phyloP scores from a whole-genome alignment of 257 asterid species.

The Nicotiana noctiflora region DNA sequence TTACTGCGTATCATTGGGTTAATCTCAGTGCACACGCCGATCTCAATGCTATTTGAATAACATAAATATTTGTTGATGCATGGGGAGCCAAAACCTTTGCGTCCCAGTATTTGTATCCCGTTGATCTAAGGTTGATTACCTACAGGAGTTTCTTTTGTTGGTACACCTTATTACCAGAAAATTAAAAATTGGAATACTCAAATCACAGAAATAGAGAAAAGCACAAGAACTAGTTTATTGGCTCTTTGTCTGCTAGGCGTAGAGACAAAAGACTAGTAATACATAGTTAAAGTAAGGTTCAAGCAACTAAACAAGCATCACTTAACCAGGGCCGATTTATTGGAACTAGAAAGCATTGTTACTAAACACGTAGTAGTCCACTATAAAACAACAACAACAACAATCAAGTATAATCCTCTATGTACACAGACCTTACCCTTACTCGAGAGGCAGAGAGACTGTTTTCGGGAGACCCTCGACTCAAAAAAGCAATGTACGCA shows the following conservation, averaged over 20 bases:
- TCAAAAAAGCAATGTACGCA: too few species aligned
- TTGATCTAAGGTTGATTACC: background rate
- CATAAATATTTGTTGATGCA: background rate
- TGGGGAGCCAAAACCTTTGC: background rate
- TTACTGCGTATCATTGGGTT: background rate
- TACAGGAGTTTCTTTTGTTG: background rate
- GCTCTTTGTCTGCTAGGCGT: background rate
- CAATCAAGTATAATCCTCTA: too few species aligned
- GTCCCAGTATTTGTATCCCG: background rate
- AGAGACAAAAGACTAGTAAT: too few species aligned
- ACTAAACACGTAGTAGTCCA: background rate
- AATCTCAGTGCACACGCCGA: background rate
- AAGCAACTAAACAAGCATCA: background rate
- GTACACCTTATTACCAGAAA: background rate
- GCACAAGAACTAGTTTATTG: background rate
- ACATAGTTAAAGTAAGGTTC: background rate
- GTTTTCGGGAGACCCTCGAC: too few species aligned
- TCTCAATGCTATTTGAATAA: constrained; percentile 3
- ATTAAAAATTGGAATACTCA: background rate
- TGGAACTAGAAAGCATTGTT: background rate
- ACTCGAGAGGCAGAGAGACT: too few species aligned
- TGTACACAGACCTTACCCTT: too few species aligned
- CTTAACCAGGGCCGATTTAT: background rate
- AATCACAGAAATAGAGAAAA: background rate
- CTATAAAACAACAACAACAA: too few species aligned